Percentiles rank a stretch among this genome's conserved stretches.
Conservation (phyloP, 352 stramenopile species). For the Phytophthora fragariaefolia region DNA sequence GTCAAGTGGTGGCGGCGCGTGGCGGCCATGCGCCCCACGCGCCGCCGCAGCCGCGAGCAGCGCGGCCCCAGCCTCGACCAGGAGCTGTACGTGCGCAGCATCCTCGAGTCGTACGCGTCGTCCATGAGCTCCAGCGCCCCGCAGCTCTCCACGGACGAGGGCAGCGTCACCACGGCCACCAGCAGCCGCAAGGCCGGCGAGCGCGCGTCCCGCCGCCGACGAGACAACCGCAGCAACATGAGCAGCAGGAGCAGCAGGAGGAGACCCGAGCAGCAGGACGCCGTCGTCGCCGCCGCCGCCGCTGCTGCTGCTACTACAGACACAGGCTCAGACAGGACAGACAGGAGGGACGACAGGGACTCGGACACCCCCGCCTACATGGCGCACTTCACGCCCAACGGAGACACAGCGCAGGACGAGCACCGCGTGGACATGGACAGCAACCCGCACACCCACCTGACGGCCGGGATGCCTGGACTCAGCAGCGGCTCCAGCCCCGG, state of each 20-base stretch:
- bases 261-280: neutral
- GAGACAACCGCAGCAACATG: slow-evolving; percentile 12
- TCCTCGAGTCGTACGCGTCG: slow-evolving; percentile 80
- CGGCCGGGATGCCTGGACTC: slow-evolving; percentile 11
- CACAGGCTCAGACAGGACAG: slow-evolving; percentile 9
- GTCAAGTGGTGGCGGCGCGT: slow-evolving; percentile 51
- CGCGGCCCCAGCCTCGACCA: slow-evolving; percentile 47
- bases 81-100: slow-evolving; percentile 74
- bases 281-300: neutral
- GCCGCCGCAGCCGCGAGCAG: slow-evolving; percentile 22
- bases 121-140: slow-evolving; percentile 62
- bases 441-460: slow-evolving; percentile 20
- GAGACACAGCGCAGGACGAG: slow-evolving; percentile 28
- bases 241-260: neutral
- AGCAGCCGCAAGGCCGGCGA: slow-evolving; percentile 26
- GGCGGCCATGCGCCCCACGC: slow-evolving; percentile 33
- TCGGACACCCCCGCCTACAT: slow-evolving; percentile 28
- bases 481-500: slow-evolving; percentile 21
- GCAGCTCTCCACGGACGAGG: slow-evolving; percentile 32
- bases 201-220: slow-evolving; percentile 6
- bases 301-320: neutral
- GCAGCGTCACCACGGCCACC: slow-evolving; percentile 9
- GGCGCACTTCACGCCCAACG: slow-evolving; percentile 39
- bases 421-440: slow-evolving; percentile 32
- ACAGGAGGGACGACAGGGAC: slow-evolving; percentile 16